Conservation (phyloP, 2,329 filamentous ascomycete genomes). For the Bipolaris victoriae region DNA sequence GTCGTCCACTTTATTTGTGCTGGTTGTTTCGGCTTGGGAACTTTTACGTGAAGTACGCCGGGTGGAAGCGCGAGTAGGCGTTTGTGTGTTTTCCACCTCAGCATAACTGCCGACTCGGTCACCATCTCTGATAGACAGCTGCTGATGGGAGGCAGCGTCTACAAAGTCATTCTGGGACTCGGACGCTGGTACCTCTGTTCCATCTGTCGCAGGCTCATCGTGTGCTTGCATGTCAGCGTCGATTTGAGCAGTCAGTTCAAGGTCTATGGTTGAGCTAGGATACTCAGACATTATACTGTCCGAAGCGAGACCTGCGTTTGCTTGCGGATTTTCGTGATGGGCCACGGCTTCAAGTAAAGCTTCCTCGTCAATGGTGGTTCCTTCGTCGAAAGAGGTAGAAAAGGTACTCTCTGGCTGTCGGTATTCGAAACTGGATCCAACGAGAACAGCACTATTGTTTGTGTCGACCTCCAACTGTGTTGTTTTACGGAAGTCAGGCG, state of each 20-base stretch:
- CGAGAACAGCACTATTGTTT: conserved; percentile 10
- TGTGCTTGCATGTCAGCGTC: conserved; percentile 43
- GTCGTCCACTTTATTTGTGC: conserved; percentile 45
- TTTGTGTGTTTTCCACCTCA: conserved; percentile 33
- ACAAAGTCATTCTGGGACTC: conserved; percentile 32
- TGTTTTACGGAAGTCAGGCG: conserved; percentile 39
- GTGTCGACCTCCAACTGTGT: not conserved
- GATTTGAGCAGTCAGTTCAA: conserved; percentile 45
- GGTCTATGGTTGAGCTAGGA: conserved; percentile 41
- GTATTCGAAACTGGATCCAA: conserved; percentile 31
- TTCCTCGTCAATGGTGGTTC: conserved; percentile 42
- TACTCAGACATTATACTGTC: conserved; percentile 31
- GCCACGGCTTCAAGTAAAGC: conserved; percentile 25
- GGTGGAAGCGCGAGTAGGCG: conserved; percentile 6
- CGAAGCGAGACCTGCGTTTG: conserved; percentile 1
- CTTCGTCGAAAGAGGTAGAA: conserved; percentile 40
- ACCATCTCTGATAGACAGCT: not conserved
- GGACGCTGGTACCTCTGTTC: conserved; percentile 12
- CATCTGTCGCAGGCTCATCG: conserved; percentile 8
- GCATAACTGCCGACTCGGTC: conserved; percentile 23
- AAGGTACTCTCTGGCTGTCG: conserved; percentile 22
- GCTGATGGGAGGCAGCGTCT: conserved; percentile 31
- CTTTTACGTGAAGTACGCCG: conserved; percentile 8
- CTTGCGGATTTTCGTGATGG: conserved; percentile 10
- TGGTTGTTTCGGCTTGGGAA: conserved; percentile 22